phyloP scores from a whole-genome alignment of 345 rosid genomes.

The Eucalyptus caleyi region DNA sequence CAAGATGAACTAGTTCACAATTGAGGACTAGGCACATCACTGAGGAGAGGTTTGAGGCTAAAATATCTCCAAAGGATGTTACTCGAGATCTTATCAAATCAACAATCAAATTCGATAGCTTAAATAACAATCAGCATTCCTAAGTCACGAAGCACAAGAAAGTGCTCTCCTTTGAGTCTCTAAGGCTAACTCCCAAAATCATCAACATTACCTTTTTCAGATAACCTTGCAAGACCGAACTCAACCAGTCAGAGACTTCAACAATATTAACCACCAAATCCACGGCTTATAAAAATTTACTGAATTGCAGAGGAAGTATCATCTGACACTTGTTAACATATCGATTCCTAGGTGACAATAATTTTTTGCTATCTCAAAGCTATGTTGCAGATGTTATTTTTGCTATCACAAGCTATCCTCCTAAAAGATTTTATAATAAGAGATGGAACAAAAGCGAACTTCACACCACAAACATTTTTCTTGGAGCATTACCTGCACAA shows the following conservation, averaged over 20 bases:
- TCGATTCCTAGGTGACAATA: background rate
- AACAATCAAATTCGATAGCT: background rate
- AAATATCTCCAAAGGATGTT: background rate
- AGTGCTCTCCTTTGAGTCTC: background rate
- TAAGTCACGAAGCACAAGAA: background rate
- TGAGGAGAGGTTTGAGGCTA: background rate
- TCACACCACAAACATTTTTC: background rate
- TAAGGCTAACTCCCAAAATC: background rate
- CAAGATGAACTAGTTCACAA: background rate
- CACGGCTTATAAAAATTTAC: background rate
- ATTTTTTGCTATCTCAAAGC: background rate
- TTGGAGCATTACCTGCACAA: slow-evolving; percentile 67
- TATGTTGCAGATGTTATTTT: background rate
- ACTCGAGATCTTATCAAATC: background rate
- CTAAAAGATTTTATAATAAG: background rate
- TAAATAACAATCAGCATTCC: background rate
- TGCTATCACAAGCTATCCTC: background rate
- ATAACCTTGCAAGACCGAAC: background rate
- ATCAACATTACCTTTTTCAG: background rate
- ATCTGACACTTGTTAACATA: background rate
- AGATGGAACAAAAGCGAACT: background rate
- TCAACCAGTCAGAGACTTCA: background rate
- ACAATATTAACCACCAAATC: background rate
- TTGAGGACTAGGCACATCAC: background rate
- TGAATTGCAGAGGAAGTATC: background rate